Percentiles rank a stretch among this genome's conserved stretches.
Conservation (phyloP, 2,329 filamentous ascomycete species). For the Tolypocladium tropicale region DNA sequence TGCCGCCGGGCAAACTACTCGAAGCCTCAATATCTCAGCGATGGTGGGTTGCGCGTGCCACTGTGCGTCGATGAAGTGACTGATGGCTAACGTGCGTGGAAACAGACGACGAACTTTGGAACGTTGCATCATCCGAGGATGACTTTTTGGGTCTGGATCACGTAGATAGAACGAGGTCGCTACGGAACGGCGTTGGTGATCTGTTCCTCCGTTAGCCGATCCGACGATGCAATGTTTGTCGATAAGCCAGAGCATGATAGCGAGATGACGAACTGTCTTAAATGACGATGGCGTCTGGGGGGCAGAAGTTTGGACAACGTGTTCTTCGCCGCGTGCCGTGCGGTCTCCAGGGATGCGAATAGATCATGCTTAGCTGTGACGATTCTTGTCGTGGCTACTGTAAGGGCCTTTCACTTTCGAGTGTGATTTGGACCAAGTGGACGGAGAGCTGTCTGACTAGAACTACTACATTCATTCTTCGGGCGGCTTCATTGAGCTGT, state of each 20-base stretch:
- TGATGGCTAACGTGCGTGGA: not conserved
- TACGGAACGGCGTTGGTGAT: conserved; percentile 51
- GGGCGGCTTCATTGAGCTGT: not conserved
- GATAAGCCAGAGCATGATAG: not conserved
- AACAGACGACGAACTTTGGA: conserved; percentile 49
- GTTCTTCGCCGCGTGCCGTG: not conserved
- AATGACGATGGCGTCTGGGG: conserved; percentile 2
- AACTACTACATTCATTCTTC: conserved; percentile 1
- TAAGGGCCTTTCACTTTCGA: not conserved
- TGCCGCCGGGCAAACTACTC: conserved; percentile 63
- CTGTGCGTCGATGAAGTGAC: not conserved
- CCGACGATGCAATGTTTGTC: not conserved
- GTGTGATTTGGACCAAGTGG: not conserved
- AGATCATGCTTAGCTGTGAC: not conserved
- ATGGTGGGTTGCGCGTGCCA: conserved; percentile 53
- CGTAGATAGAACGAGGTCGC: conserved; percentile 46
- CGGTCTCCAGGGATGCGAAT: not conserved
- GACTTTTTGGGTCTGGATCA: conserved; percentile 58
- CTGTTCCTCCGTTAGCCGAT: conserved; percentile 42
- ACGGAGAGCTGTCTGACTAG: not conserved
- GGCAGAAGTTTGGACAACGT: not conserved
- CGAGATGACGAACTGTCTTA: not conserved
- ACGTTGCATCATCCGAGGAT: conserved; percentile 40
- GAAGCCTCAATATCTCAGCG: conserved; percentile 72
- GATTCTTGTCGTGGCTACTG: not conserved